Percentiles rank a stretch among this genome's conserved stretches.
Evolutionary conservation across 805 yeast species (phyloP).

Genomic region (Yarrowia sp.): DNA sequence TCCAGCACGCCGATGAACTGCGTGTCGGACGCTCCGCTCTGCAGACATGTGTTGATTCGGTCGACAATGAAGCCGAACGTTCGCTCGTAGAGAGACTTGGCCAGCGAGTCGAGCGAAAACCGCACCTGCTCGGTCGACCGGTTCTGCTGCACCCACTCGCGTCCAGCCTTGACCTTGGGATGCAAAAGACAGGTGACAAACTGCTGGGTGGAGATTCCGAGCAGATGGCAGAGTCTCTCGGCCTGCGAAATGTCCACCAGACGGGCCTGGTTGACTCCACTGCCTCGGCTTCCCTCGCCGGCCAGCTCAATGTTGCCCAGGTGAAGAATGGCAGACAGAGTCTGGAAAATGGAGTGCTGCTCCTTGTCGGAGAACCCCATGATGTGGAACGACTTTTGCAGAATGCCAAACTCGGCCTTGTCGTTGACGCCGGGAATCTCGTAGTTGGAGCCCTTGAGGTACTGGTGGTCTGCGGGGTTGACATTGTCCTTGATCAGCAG

Average conservation of each 20-base stretch:
- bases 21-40: conserved; percentile 52
- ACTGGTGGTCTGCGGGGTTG: conserved; percentile 55
- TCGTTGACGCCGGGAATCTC: conserved; percentile 81
- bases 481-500: conserved; percentile 56
- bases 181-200: conserved; percentile 67
- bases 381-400: conserved; percentile 70
- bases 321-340: conserved; percentile 78
- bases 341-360: conserved; percentile 63
- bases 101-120: conserved; percentile 81
- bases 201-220: conserved; percentile 66
- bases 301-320: conserved; percentile 84
- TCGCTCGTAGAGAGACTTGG: conserved; percentile 86
- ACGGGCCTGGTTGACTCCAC: conserved; percentile 73
- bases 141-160: conserved; percentile 81
- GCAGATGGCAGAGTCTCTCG: conserved; percentile 60
- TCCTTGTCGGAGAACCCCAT: conserved; percentile 72
- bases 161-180: conserved; percentile 91
- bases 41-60: conserved; percentile 73
- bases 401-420: conserved; percentile 64
- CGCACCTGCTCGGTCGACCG: conserved; percentile 81
- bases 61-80: conserved; percentile 79
- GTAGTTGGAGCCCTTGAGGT: conserved; percentile 62
- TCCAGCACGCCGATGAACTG: conserved; percentile 85
- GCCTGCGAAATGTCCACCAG: conserved; percentile 62
- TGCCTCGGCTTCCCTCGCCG: conserved; percentile 54